Evolutionary conservation across 169 alveolate genomes (phyloP).

Genomic region (Plasmodium vinckei): DNA sequence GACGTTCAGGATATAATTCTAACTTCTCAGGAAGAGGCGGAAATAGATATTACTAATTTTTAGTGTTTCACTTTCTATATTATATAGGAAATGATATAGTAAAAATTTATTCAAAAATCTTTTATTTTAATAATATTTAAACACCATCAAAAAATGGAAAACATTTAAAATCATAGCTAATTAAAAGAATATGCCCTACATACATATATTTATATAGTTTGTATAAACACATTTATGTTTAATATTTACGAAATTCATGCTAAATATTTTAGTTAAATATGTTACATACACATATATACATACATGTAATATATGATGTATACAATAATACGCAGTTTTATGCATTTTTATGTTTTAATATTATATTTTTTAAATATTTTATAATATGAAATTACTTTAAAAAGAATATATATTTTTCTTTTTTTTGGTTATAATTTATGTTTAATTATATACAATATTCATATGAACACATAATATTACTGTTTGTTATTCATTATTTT

Average conservation of each 20-base stretch:
- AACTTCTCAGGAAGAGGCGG: slow-evolving; percentile 54
- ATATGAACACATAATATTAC: not conserved
- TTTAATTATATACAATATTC: slow-evolving; percentile 9
- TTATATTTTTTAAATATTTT: slow-evolving; percentile 24
- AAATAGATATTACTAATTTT: slow-evolving; percentile 48
- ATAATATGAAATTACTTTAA: not conserved
- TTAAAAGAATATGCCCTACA: too few species aligned
- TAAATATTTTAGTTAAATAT: not conserved
- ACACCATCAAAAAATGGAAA: too few species aligned
- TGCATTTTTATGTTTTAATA: slow-evolving; percentile 11
- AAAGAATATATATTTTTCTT: not conserved
- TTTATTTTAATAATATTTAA: too few species aligned
- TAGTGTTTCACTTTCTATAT: too few species aligned
- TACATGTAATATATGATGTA: not conserved
- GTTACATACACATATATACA: not conserved
- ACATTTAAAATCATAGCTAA: too few species aligned
- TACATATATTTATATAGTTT: too few species aligned
- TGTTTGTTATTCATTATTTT: slow-evolving; percentile 1
- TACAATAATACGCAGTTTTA: slow-evolving; percentile 17
- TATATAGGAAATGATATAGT: too few species aligned
- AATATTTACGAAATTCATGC: too few species aligned
- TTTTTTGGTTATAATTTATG: slow-evolving; percentile 17
- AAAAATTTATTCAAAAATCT: too few species aligned
- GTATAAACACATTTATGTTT: too few species aligned
- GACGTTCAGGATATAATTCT: slow-evolving; percentile 47